A percentile compares a stretch with the other conserved stretches of the same genome.
phyloP scores from a whole-genome alignment of 208 protist genomes.

The Entamoeba invadens region DNA sequence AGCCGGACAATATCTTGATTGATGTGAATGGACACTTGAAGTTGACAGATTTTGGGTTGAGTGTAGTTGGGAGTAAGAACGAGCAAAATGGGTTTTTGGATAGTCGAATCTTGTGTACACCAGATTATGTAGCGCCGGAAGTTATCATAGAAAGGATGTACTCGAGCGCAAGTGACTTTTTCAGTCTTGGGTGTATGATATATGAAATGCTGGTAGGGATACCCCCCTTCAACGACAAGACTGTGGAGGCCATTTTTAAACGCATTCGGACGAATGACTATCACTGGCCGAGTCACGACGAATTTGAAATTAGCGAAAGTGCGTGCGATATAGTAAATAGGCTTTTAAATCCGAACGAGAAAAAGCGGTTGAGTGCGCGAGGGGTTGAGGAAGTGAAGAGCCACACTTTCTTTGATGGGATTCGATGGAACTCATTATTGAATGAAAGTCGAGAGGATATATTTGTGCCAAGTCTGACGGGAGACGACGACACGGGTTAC shows the following conservation, averaged over 20 bases:
- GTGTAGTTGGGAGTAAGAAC: background rate
- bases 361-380: background rate
- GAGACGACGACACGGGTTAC: background rate
- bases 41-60: constrained; percentile 5
- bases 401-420: constrained; percentile 48
- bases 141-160: constrained; percentile 68
- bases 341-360: background rate
- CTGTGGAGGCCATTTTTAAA: constrained; percentile 59
- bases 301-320: background rate
- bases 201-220: constrained; percentile 63
- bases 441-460: background rate
- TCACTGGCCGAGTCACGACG: background rate
- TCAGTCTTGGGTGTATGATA: constrained; percentile 72
- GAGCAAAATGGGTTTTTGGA: background rate
- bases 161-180: constrained; percentile 83
- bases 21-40: constrained; percentile 3
- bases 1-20: constrained; percentile 10
- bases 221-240: constrained; percentile 63
- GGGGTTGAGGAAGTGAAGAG: constrained; percentile 25
- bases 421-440: background rate
- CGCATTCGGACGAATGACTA: constrained; percentile 57
- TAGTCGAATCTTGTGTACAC: background rate
- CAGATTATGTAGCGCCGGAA: constrained; percentile 54
- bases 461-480: background rate
- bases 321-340: background rate